A percentile compares a stretch with the other conserved stretches of the same genome.
These are phyloP conservation scores for Dioscorea zingiberensis DNA, from an alignment of 106 monocot genomes.

Conservation along the genomic window DNA sequence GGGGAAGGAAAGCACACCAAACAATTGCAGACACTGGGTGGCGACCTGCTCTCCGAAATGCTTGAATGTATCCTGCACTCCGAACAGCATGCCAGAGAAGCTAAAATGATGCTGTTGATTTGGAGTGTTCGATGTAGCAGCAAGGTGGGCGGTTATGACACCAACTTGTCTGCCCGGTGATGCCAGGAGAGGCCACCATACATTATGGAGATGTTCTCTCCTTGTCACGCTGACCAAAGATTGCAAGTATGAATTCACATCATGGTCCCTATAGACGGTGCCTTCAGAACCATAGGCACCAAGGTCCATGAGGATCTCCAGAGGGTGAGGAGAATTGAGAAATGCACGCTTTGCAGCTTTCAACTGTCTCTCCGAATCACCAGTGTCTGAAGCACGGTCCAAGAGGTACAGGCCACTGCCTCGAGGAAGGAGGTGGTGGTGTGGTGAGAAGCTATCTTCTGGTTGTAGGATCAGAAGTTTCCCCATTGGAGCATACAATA, in stretches of 20 bases:
- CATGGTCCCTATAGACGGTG: constrained; percentile 65
- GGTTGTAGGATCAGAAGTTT: constrained; percentile 80
- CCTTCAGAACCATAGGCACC: constrained; percentile 72
- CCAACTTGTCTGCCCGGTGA: neutral
- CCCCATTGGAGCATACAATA: constrained; percentile 79
- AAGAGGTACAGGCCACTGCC: constrained; percentile 67
- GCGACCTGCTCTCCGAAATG: constrained; percentile 25
- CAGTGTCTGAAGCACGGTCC: constrained; percentile 11
- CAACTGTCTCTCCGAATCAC: constrained; percentile 21
- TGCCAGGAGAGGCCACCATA: constrained; percentile 39
- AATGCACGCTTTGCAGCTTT: constrained; percentile 52
- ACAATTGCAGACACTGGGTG: constrained; percentile 31
- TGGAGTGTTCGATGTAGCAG: neutral
- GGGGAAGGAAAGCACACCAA: constrained; percentile 40
- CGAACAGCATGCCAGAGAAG: constrained; percentile 39
- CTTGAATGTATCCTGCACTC: constrained; percentile 46
- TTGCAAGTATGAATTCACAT: constrained; percentile 60
- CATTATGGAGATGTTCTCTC: constrained; percentile 15
- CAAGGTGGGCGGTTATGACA: neutral
- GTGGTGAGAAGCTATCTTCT: constrained; percentile 67
- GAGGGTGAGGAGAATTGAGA: constrained; percentile 88
- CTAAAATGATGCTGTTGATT: constrained; percentile 10
- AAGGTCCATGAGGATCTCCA: constrained; percentile 75
- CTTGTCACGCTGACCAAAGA: constrained; percentile 30
- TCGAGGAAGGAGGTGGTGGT: constrained; percentile 75